A percentile compares a stretch with the other conserved stretches of the same genome.
Conservation (phyloP, 2,329 filamentous ascomycete species). For the Triangularia setosa region DNA sequence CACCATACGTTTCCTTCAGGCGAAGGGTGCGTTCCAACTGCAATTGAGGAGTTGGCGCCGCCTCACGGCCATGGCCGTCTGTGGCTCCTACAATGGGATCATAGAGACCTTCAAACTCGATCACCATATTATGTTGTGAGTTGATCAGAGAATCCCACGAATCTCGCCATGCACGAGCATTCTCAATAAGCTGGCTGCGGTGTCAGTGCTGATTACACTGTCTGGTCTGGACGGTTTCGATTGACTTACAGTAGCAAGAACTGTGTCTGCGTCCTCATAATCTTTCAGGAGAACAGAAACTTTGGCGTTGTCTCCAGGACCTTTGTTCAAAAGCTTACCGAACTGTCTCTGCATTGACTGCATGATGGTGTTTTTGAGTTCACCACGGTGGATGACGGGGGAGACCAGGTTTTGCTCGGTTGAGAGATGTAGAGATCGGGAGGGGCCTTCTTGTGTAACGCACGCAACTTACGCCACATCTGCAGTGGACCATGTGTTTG, state of each 20-base stretch:
- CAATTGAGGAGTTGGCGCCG: constrained; percentile 56
- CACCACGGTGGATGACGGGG: background rate
- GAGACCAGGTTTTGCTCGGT: background rate
- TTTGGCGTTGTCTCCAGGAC: constrained; percentile 71
- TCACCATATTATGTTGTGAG: constrained; percentile 62
- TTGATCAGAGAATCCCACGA: constrained; percentile 70
- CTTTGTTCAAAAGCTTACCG: constrained; percentile 63
- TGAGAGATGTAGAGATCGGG: background rate
- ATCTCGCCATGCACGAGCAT: constrained; percentile 72
- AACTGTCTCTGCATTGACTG: constrained; percentile 71
- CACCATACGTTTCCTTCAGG: constrained; percentile 64
- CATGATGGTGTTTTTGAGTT: constrained; percentile 42
- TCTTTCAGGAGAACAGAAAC: constrained; percentile 71
- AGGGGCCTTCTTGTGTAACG: background rate
- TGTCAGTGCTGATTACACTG: background rate
- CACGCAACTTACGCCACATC: background rate
- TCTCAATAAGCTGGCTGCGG: constrained; percentile 63
- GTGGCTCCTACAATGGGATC: constrained; percentile 68
- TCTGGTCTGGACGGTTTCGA: background rate
- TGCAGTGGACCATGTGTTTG: background rate
- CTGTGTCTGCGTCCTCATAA: constrained; percentile 73
- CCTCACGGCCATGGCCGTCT: constrained; percentile 51
- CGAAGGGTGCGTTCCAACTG: constrained; percentile 62
- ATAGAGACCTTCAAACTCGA: constrained; percentile 70
- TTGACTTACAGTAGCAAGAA: constrained; percentile 62